These are phyloP conservation scores for Tagetes patula DNA, from an alignment of 129 eudicot species.

Conservation along the genomic window DNA sequence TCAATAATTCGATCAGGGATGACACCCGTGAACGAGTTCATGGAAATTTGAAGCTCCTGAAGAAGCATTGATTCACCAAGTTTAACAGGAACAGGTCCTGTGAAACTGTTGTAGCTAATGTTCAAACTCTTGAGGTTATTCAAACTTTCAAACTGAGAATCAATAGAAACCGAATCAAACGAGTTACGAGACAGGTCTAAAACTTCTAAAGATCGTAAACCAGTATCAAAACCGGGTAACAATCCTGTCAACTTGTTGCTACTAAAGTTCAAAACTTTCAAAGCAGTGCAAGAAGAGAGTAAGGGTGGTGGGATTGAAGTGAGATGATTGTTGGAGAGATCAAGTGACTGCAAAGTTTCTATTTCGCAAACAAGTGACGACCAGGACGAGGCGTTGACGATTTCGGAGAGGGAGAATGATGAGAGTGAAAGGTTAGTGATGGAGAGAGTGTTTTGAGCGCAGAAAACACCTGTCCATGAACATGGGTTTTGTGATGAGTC, in stretches of 20 bases:
- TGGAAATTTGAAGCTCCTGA: conserved; percentile 57
- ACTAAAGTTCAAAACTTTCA: conserved; percentile 63
- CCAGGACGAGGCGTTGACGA: conserved; percentile 38
- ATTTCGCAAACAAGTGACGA: conserved; percentile 56
- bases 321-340: conserved; percentile 58
- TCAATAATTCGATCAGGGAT: conserved; percentile 47
- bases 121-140: conserved; percentile 48
- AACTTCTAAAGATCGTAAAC: conserved; percentile 44
- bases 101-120: conserved; percentile 44
- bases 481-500: conserved; percentile 50
- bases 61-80: conserved; percentile 39
- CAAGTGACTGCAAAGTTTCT: conserved; percentile 46
- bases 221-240: conserved; percentile 52
- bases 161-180: conserved; percentile 32
- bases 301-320: conserved; percentile 44
- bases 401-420: conserved; percentile 27
- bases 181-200: conserved; percentile 62
- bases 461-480: conserved; percentile 67
- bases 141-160: conserved; percentile 44
- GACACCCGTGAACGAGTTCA: conserved; percentile 33
- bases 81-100: conserved; percentile 46
- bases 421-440: conserved; percentile 43
- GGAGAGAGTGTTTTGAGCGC: conserved; percentile 37
- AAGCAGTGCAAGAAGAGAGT: conserved; percentile 45
- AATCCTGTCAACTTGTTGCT: conserved; percentile 40